Evolutionary conservation across 2,329 filamentous ascomycete genomes (phyloP).

Genomic region (Ascochyta pisi): DNA sequence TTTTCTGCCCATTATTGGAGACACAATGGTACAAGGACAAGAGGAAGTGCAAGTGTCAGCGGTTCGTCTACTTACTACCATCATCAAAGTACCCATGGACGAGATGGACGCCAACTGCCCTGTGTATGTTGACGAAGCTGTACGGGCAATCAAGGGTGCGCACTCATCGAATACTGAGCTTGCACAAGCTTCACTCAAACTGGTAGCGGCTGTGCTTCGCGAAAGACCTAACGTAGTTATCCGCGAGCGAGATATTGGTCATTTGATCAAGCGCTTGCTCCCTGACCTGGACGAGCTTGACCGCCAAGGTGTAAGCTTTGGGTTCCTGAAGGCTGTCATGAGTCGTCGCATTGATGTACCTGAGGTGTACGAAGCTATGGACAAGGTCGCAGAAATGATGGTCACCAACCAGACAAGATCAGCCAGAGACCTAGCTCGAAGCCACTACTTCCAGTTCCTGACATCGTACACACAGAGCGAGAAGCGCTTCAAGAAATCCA

Average conservation of each 20-base stretch:
- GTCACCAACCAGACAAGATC: slow-evolving; percentile 92
- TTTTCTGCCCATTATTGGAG: slow-evolving; percentile 88
- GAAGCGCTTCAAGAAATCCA: slow-evolving; percentile 85
- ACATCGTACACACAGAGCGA: slow-evolving; percentile 94
- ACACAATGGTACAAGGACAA: slow-evolving; percentile 81
- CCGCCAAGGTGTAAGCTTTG: slow-evolving; percentile 91
- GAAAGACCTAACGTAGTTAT: slow-evolving; percentile 78
- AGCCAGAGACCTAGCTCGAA: slow-evolving; percentile 84
- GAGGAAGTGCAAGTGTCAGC: slow-evolving; percentile 93
- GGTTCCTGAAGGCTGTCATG: slow-evolving; percentile 87
- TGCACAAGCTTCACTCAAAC: slow-evolving; percentile 85
- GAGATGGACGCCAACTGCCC: slow-evolving; percentile 73
- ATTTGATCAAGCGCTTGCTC: slow-evolving; percentile 80
- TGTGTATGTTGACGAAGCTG: slow-evolving; percentile 84
- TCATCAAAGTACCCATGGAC: slow-evolving; percentile 82
- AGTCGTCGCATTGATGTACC: slow-evolving; percentile 85
- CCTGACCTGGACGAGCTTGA: slow-evolving; percentile 92
- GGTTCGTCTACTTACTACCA: slow-evolving; percentile 81
- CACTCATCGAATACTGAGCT: slow-evolving; percentile 82
- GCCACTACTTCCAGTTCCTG: slow-evolving; percentile 92
- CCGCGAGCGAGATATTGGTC: slow-evolving; percentile 81
- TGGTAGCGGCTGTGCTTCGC: slow-evolving; percentile 83
- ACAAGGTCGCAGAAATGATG: slow-evolving; percentile 85
- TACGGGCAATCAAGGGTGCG: slow-evolving; percentile 78
- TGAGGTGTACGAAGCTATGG: slow-evolving; percentile 87